Evolutionary conservation across 495 filamentous ascomycete species (phyloP), one percentile per base, ranked within the genome.

Genomic region (Melanomma pulvis-pyrius): DNA sequence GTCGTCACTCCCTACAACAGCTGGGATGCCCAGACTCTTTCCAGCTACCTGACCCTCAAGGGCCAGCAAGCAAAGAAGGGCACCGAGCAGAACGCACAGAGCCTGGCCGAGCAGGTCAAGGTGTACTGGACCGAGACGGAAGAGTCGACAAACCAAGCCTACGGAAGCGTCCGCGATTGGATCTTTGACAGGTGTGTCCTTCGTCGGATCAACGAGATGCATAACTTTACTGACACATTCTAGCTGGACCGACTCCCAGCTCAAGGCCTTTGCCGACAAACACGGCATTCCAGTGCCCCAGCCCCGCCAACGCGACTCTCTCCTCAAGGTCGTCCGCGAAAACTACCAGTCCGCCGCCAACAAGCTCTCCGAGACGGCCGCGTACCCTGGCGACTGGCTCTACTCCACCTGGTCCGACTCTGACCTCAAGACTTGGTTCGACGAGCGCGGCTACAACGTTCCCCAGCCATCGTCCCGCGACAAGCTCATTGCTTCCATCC

Each of bases 311-410:
- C 91, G 91, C 61, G 94, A 97, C 73, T 84, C 85, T 17, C 79
- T 97, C 52, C 84, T 98, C 68, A 82, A 87, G 71, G 83, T 90
- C 65, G 84, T 86, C 52, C 92, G 94, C 59, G 80, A 87, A 63
- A 93, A 89, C 74, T 97, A 96, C 66, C 87, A 97, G 65, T 80
- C 83, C 2, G 75, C 90, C 47, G 92, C 94, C 13, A 86, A 92
- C 73, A 97, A 96, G 79, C 81, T 84, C 44, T 91, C 90, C 65
- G 90, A 97, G 77, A 89, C 91, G 1, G 79, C 84, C 39, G 74
- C 84, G 11, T 98, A 98, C 69, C 94, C 94, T 41, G 94, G 94
- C n/a, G 87, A 96, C 77, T 98, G 94, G 94, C 79, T 98, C 32
- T 98, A 97, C 71, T 86, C 86, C 63, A 81, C 88, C 36, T 98